Evolutionary conservation across 768 basidiomycete genomes (phyloP).

Genomic region (Macrolepiota albuminosa): DNA sequence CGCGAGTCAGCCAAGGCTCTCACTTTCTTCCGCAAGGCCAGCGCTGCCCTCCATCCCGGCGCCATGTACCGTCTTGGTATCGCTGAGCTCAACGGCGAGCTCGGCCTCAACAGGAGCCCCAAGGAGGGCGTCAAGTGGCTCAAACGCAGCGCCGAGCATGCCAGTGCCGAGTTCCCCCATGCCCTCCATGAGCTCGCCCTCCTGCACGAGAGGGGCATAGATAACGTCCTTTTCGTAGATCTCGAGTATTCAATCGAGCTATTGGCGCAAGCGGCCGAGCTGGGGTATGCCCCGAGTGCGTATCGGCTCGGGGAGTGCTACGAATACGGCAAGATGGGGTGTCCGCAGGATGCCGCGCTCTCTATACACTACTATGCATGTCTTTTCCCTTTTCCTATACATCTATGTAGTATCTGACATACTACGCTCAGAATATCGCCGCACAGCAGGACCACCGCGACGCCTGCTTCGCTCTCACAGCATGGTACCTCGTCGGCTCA

Average conservation of each 20-base stretch:
- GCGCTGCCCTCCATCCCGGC: conserved; percentile 85
- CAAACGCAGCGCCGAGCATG: conserved; percentile 92
- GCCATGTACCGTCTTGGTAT: conserved; percentile 97
- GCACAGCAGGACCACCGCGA: conserved; percentile 97
- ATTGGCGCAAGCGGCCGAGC: conserved; percentile 90
- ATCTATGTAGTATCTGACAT: conserved; percentile 7
- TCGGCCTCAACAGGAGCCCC: conserved; percentile 79
- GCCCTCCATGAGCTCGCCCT: conserved; percentile 93
- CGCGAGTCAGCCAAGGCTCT: conserved; percentile 89
- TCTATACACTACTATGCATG: conserved; percentile 98
- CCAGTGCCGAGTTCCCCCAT: conserved; percentile 93
- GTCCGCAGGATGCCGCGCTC: conserved; percentile 93
- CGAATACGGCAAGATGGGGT: conserved; percentile 98
- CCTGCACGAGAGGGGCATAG: conserved; percentile 94
- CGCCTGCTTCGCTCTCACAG: conserved; percentile 96
- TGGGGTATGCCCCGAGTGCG: conserved; percentile 95
- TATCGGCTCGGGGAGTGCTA: conserved; percentile 97
- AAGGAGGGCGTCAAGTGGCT: conserved; percentile 99
- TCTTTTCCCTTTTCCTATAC: conserved; percentile 15
- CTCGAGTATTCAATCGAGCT: conserved; percentile 93
- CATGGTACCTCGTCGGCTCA: conserved; percentile 99
- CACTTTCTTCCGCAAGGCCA: conserved; percentile 91
- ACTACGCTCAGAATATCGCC: conserved; percentile 78
- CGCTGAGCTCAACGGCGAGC: conserved; percentile 93
- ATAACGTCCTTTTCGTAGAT: conserved; percentile 97